Base-by-base conservation (phyloP, 2,329 filamentous ascomycete species). In the Hymenoscyphus occultus region DNA sequence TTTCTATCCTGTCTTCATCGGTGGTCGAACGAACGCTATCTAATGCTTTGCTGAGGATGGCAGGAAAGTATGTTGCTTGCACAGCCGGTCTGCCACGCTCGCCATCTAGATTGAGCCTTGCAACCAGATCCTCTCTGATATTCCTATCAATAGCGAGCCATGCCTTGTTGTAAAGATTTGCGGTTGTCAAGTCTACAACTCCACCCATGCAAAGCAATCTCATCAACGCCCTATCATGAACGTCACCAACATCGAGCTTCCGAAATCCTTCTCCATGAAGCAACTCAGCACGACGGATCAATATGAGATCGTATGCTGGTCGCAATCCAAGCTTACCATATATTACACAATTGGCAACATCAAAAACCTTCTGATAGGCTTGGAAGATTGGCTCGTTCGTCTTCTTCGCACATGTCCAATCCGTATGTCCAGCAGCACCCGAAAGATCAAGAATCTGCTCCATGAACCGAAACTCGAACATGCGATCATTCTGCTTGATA, bases 381-480 rank as follows among this genome's bases (percentile, higher is more conserved):
- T 51, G 45, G 22, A n/a, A 51, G 5, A 22, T 51, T 10, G 45
- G 45, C 14, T 28, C 45, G 22, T 22, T 51, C 45, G 22, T 51
- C 19, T 22, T 51, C 45, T 51, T 51, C 3, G 45, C 45, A 22
- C 45, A 51, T 12, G 45, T 51, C 45, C 45, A 51, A 22, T 51
- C 45, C 2, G n/a, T 22, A 19, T 51, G 45, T 4, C 45, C 45
- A 51, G 45, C 45, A 4, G 45, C 45, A 10, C 45, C 19, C 2
- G 45, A 51, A 22, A 51, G 19, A 22, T 51, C 45, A 51, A 51
- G 45, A 10, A 51, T 51, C 45, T 51, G 45, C 45, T 51, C 45
- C 45, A 51, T 51, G 19, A 51, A 51, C 7, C 45, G 45, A 28
- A 51, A 51, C 3, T 51, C n/a, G 45, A 51, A 51, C 19, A 51